Evolutionary conservation across 1,139 yeast species (phyloP), one percentile per base, ranked within the genome.

Genomic region (Diutina rugosa): DNA sequence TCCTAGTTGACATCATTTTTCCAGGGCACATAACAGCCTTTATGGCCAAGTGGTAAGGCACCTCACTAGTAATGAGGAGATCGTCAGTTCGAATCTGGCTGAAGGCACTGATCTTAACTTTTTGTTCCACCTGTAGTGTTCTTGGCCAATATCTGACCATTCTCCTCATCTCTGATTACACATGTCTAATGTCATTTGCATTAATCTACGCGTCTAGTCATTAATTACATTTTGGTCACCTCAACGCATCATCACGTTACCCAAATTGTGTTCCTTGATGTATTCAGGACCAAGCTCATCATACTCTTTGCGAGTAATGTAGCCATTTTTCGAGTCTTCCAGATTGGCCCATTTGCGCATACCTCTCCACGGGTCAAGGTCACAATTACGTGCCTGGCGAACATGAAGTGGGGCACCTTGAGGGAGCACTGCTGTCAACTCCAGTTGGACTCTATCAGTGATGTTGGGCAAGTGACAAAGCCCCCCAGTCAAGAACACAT

Each of bases 51-150:
- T 84, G 90, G 89, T 84, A 85, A 84, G 89, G 90, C 90, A 86
- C 87, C 83, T 82, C 89, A 84, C 90, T 84, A 84, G 89, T 84
- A 84, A 84, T 84, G 89, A 82, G 83, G 87, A 84, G 90, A 84
- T 84, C 90, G 84, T 81, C 87, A 84, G 89, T 84, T 84, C 89
- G 85, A 84, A 75, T 83, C 87, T 82, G 87, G 82, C 81, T 81
- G 84, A 80, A 80, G 85, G 87, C 87, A 82, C 62, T 64, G 12
- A 9, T 32, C 12, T 6, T 32, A 8, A 4, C 4, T 12, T 35
- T 35, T 35, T 35, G 10, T 32, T 21, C 26, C 4, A 21, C 26
- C 26, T 21, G 26, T 21, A 21, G 2, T 3, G 26, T 21, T 21
- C 4, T 21, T 21, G 26, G 26, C 4, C 26, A 21, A 21, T 21